Evolutionary conservation across 805 yeast genomes (phyloP).

Genomic region (Allodekkera sacchari): DNA sequence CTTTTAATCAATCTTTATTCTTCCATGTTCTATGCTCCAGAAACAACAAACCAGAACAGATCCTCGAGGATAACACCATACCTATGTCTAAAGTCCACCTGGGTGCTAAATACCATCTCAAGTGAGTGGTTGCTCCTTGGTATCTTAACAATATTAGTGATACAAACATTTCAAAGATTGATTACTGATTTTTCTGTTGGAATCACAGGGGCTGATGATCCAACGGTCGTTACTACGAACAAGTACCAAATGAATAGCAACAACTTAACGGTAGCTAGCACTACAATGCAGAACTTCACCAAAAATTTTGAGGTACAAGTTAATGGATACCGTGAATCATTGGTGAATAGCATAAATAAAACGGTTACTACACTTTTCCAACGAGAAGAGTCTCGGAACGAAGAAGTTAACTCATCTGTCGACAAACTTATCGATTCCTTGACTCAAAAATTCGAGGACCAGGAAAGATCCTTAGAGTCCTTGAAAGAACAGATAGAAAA

Average conservation of each 20-base stretch:
- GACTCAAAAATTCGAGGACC: neutral
- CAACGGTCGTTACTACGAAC: no score
- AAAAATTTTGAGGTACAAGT: no score
- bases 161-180: no score
- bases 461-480: neutral
- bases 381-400: neutral
- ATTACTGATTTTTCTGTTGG: no score
- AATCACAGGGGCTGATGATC: no score
- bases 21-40: conserved; percentile 8
- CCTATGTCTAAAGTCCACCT: conserved; percentile 18
- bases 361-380: neutral
- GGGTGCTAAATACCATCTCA: conserved; percentile 10
- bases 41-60: conserved; percentile 16
- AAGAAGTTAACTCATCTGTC: neutral
- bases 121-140: no score
- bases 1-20: neutral
- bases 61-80: conserved; percentile 14
- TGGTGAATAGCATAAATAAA: neutral
- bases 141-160: no score
- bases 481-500: conserved; percentile 1
- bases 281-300: no score
- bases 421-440: neutral
- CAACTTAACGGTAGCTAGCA: no score
- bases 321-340: no score
- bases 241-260: no score